Evolutionary conservation across 2,329 filamentous ascomycete genomes (phyloP).

Genomic region (Cercospora janseana): DNA sequence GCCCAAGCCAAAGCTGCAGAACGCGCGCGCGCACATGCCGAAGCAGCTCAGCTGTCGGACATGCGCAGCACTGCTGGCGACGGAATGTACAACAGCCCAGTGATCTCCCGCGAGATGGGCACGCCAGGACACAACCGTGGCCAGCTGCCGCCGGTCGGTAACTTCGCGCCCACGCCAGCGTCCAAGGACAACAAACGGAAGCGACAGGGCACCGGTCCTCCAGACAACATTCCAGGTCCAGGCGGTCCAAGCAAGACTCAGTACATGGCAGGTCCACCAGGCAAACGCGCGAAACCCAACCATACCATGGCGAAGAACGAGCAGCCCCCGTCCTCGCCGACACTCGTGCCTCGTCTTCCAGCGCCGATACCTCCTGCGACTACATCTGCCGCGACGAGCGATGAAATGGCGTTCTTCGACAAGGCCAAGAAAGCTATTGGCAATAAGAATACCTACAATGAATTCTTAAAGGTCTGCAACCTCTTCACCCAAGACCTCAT

Average conservation of each 20-base stretch:
- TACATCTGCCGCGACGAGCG: slow-evolving; percentile 69
- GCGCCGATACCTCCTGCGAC: slow-evolving; percentile 78
- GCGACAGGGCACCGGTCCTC: slow-evolving; percentile 54
- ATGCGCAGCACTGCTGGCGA: slow-evolving; percentile 50
- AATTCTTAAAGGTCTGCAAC: slow-evolving; percentile 96
- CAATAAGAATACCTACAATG: slow-evolving; percentile 88
- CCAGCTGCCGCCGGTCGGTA: slow-evolving; percentile 82
- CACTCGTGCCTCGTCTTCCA: slow-evolving; percentile 81
- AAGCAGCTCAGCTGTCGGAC: slow-evolving; percentile 66
- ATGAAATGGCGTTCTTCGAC: slow-evolving; percentile 93
- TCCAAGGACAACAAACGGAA: slow-evolving; percentile 79
- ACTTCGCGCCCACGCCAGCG: slow-evolving; percentile 82
- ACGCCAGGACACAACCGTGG: slow-evolving; percentile 34
- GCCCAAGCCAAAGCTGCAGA: slow-evolving; percentile 62
- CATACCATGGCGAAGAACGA: slow-evolving; percentile 45
- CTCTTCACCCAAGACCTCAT: slow-evolving; percentile 92
- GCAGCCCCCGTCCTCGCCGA: slow-evolving; percentile 68
- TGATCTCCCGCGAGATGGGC: slow-evolving; percentile 41
- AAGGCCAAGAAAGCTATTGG: slow-evolving; percentile 93
- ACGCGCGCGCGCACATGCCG: slow-evolving; percentile 60
- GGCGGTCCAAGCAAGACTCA: slow-evolving; percentile 31
- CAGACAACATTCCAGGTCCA: slow-evolving; percentile 31
- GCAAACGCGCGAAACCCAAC: slow-evolving; percentile 70
- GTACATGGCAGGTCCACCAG: slow-evolving; percentile 33
- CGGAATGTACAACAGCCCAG: slow-evolving; percentile 43